Percentiles rank a stretch among this genome's conserved stretches.
Conservation (phyloP, 441 rosid genomes). For the Erodium moschatum region DNA sequence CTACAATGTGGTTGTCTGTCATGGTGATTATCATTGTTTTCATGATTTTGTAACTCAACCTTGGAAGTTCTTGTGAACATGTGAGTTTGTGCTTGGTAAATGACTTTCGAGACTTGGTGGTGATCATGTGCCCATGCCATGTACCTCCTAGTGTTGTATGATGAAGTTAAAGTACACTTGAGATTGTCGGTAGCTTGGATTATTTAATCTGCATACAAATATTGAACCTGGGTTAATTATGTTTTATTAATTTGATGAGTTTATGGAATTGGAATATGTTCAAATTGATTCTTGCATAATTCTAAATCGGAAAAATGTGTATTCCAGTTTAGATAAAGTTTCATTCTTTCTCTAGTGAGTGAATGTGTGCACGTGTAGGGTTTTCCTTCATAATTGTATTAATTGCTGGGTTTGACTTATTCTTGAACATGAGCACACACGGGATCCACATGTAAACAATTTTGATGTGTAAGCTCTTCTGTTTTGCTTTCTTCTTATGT, state of each 20-base stretch:
- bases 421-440: neutral
- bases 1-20: neutral
- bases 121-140: too few relatives aligned
- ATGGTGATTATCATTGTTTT: neutral
- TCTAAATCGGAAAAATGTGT: neutral
- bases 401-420: neutral
- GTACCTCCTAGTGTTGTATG: neutral
- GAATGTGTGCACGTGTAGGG: neutral
- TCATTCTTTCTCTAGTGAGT: neutral
- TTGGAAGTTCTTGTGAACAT: too few relatives aligned
- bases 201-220: neutral
- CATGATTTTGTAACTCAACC: too few relatives aligned
- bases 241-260: neutral
- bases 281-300: neutral
- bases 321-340: neutral
- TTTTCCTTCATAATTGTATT: slow-evolving; percentile 1
- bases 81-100: too few relatives aligned
- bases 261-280: neutral
- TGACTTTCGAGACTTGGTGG: too few relatives aligned
- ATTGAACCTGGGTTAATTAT: neutral
- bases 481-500: neutral
- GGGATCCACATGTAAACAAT: neutral
- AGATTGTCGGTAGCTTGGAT: neutral
- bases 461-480: neutral
- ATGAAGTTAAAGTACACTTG: neutral